Evolutionary conservation across 1,284 basidiomycete species (phyloP).

Genomic region (Malassezia furfur): DNA sequence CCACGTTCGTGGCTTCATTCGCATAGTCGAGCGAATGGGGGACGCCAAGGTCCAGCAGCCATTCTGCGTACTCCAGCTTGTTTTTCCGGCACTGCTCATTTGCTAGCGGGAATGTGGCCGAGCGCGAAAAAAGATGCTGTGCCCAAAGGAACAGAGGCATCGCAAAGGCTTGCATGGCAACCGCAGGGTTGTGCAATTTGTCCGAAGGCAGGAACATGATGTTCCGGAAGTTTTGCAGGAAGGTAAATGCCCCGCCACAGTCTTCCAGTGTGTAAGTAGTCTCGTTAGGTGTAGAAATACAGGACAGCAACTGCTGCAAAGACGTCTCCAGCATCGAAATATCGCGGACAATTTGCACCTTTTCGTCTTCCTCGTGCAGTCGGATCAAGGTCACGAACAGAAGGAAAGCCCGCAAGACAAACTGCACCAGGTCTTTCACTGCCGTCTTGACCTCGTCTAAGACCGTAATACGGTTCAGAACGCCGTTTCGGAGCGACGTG

Average conservation of each 20-base stretch:
- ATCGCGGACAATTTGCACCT: constrained; percentile 4
- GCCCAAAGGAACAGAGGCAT: neutral
- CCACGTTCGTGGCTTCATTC: no score
- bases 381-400: constrained; percentile 5
- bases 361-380: neutral
- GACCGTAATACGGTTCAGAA: neutral
- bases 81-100: constrained; percentile 5
- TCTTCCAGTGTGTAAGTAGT: no score
- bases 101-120: neutral
- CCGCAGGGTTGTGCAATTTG: no score
- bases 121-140: constrained; percentile 4
- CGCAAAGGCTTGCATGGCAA: no score
- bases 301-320: neutral
- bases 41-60: neutral
- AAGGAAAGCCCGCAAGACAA: neutral
- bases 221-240: no score
- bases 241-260: no score
- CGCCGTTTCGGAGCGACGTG: neutral
- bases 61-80: constrained; percentile 3
- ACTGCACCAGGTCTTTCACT: neutral
- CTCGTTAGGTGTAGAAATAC: no score
- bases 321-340: constrained; percentile 5
- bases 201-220: no score
- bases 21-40: no score
- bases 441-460: neutral